Base-by-base conservation (phyloP, 805 yeast species). In the Metschnikowia sp. region DNA sequence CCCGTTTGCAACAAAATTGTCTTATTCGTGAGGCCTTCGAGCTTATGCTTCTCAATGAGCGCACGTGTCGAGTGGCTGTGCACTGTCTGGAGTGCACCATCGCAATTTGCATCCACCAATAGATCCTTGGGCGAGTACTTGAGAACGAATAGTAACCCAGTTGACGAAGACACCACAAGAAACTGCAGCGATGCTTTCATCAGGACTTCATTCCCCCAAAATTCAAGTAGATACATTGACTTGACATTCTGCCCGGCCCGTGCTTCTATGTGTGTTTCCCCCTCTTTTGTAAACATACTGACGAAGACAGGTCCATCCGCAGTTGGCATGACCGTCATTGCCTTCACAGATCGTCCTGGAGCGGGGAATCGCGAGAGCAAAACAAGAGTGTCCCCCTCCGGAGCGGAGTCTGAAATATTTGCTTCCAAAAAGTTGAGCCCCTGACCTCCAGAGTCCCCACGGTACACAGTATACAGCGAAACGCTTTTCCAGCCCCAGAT, bases 401-500 rank as follows among this genome's bases (percentile, higher is more conserved):
- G 41, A 4, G 45, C 32, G 8, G 56, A 18, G 11, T 48, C 28
- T 29, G 45, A 10, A 40, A 26, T 30, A 5, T 33, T n/a, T 11
- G 47, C 36, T 2, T 29, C 11, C 6, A 29, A 19, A 22, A 35
- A 36, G 12, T 29, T 32, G 32, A 19, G 12, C 22, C 30, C 29
- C 3, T 18, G 12, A n/a, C 15, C 26, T 10, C 10, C 12, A 10
- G 28, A 39, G 8, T 40, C 39, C 18, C 40, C 49, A 6, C 29
- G 30, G 32, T 32, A 32, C 13, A 11, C 18, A n/a, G 30, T 5
- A 31, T 45, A 45, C 10, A 31, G 22, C 7, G 18, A 13, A 6
- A 40, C 38, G 28, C 19, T 32, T 3, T 28, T 39, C 70, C 73
- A 68, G 45, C 61, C 63, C 76, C 76, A 72, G 12, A 69, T 49